phyloP scores from a whole-genome alignment of 2,329 filamentous ascomycete genomes.

The Fusarium longipes region DNA sequence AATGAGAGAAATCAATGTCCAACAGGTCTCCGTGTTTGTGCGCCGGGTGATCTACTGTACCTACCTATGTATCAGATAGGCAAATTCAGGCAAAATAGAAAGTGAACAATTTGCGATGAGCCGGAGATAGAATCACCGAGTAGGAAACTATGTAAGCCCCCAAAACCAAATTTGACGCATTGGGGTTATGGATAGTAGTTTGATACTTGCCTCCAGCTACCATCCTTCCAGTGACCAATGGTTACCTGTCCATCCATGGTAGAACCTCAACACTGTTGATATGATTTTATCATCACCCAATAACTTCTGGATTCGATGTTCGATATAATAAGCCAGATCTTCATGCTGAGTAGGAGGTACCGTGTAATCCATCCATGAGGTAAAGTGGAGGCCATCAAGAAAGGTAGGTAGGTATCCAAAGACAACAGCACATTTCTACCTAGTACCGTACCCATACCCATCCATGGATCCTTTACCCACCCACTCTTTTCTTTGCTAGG shows the following conservation, averaged over 20 bases:
- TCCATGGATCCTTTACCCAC: conserved; percentile 30
- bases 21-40: conserved; percentile 13
- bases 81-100: conserved; percentile 16
- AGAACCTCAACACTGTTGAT: background rate
- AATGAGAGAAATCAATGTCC: conserved; percentile 9
- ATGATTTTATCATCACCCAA: conserved; percentile 1
- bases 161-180: background rate
- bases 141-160: background rate
- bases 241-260: background rate
- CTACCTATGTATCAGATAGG: background rate
- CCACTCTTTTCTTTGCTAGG: conserved; percentile 27
- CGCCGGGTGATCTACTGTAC: background rate
- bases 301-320: background rate
- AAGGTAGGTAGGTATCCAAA: background rate
- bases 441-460: too few species aligned
- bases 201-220: background rate
- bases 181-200: conserved; percentile 4
- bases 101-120: background rate
- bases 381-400: conserved; percentile 14
- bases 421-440: conserved; percentile 1
- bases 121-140: conserved; percentile 1
- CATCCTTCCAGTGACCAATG: background rate
- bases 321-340: background rate
- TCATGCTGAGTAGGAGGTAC: background rate
- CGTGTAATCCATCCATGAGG: background rate